Base-by-base conservation (phyloP, 306 rosid genomes). In the Prunus armeniaca region DNA sequence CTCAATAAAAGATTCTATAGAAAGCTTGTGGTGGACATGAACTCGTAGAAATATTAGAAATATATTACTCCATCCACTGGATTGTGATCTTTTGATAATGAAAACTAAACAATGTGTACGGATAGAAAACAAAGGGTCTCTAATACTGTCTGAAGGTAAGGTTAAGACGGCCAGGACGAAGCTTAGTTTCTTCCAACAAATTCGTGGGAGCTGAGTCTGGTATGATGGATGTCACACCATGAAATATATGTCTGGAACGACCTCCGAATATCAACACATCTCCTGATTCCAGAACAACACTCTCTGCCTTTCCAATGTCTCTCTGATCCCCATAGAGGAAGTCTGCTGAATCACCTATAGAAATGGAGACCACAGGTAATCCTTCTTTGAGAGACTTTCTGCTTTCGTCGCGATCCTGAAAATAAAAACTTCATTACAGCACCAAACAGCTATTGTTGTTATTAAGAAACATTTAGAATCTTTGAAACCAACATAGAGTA, bases 211-310 rank as follows among this genome's bases (percentile, higher is more conserved):
- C 92, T 9, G 90, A 87, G 51, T 88, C 73, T 58, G 86, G 85
- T 46, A 86, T 27, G 62, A 90, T 82, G 22, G 84, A 82, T 30
- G 88, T 66, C 19, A 93, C 93, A 67, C 96, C 93, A 80, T 93
- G 98, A 78, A 79, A 89, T 41, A 91, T 71, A 66, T 60, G 91
- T 43, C 95, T 78, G 18, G 96, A 85, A 50, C 54, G 77, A 10
- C 93, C 95, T 43, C 96, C 98, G 71, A 93, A 90, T 73, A 93
- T 85, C 52, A 93, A 45, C 49, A 89, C 88, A 79, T 89, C 93
- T 52, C 96, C 98, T 3, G 94, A 87, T 73, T 89, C 91, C 75
- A 93, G 63, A 45, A 82, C 17, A 41, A 89, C 77, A 19, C 54
- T 81, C 49, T 79, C 86, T 65, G 94, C 91, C 64, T 77, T 76